A percentile compares a stretch with the other conserved stretches of the same genome.
Evolutionary conservation across 495 filamentous ascomycete species (phyloP).

Genomic region (Penicillium turbatum): DNA sequence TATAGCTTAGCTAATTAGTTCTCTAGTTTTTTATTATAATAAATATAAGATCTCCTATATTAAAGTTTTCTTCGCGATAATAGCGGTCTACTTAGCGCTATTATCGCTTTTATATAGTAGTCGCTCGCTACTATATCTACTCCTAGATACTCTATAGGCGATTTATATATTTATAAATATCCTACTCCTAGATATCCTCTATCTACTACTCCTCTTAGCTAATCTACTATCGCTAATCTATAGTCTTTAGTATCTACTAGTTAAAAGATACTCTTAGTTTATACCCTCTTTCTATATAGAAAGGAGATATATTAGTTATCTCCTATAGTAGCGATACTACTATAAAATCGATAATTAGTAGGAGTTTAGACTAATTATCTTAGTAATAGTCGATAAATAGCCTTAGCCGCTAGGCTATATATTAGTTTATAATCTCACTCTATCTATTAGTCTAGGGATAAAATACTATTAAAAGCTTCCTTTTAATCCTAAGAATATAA

Average conservation of each 20-base stretch:
- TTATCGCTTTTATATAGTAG: no score
- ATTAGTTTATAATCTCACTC: neutral
- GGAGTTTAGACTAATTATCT: neutral
- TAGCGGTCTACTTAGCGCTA: no score
- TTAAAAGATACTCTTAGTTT: neutral
- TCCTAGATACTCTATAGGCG: no score
- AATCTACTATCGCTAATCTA: no score
- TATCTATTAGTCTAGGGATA: no score
- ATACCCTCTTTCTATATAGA: neutral
- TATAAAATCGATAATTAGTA: neutral
- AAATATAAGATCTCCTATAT: neutral
- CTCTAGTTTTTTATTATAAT: neutral
- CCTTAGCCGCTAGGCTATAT: neutral
- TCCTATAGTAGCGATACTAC: neutral
- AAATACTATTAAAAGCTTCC: no score
- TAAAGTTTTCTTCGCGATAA: neutral
- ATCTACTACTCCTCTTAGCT: no score
- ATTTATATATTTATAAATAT: no score
- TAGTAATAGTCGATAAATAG: neutral
- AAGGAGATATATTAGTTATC: neutral
- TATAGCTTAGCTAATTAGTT: no score
- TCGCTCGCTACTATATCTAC: no score
- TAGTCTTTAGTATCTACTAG: neutral
- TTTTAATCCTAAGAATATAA: no score
- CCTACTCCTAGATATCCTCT: no score